These are phyloP conservation scores for Kickxella alabastrina DNA, from an alignment of 192 early-diverging fungal genomes.

Conservation along the genomic window DNA sequence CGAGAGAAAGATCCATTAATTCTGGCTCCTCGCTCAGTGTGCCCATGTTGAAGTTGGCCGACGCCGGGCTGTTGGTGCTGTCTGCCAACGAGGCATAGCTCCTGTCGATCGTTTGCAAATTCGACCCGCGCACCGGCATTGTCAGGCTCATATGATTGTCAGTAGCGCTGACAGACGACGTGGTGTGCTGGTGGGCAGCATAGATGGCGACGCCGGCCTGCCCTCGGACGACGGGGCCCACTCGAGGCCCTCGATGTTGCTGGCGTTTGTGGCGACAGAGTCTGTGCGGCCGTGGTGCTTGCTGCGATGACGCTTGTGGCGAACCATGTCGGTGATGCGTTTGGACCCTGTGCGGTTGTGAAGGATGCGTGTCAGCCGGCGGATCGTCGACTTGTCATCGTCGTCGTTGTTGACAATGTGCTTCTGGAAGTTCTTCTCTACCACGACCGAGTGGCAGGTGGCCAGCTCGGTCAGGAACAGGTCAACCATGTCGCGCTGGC, in stretches of 20 bases:
- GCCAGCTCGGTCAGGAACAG: conserved; percentile 83
- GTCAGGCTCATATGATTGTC: conserved; percentile 9
- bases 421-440: conserved; percentile 61
- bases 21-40: not conserved
- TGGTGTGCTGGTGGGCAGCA: conserved; percentile 21
- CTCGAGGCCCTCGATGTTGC: conserved; percentile 35
- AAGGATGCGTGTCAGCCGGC: conserved; percentile 25
- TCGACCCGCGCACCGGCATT: conserved; percentile 8
- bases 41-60: not conserved
- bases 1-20: not conserved
- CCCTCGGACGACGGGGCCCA: conserved; percentile 29
- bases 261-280: conserved; percentile 27
- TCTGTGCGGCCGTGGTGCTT: conserved; percentile 44
- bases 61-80: not conserved
- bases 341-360: conserved; percentile 35
- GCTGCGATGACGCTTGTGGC: conserved; percentile 45
- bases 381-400: conserved; percentile 41
- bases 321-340: conserved; percentile 34
- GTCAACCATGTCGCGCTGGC: conserved; percentile 54
- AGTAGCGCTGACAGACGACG: conserved; percentile 8
- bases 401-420: conserved; percentile 31
- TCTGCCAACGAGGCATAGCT: conserved; percentile 4
- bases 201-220: not conserved
- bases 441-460: conserved; percentile 92
- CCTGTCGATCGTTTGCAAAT: not conserved